Evolutionary conservation across 495 filamentous ascomycete genomes (phyloP), one percentile per base, ranked within the genome.

Genomic region (Achaetomiella virescens): DNA sequence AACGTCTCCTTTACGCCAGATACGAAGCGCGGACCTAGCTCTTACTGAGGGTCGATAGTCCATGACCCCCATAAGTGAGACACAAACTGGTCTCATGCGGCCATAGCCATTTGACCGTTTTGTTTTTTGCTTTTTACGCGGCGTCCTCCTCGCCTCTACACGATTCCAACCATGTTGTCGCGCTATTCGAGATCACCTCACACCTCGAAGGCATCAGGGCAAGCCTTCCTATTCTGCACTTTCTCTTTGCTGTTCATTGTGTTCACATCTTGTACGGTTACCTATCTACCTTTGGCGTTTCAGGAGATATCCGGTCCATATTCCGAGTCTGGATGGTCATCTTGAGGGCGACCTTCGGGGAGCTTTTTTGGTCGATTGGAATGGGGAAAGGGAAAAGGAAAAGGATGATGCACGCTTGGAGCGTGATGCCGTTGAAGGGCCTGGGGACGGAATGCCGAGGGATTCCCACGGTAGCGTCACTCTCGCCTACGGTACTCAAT

Each of bases 181-280:
- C 46, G 46, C 46, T 29, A 15, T 37, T 15, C 18, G 31, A 36
- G 4, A 36, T 33, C 24, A 18, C 27, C 27, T 9, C 14, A 33
- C 27, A 31, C 9, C 4, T 9, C 9, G 3, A 36, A 21, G 31
- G 20, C 31, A 37, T 17, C 22, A 2, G 14, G 6, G 21, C 11
- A 27, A 9, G 18, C 31, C 35, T 27, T 37, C 17, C 21, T 15
- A 29, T 41, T 14, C 41, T 52, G 35, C 24, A 31, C 24, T 3
- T 9, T 41, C 22, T 49, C 10, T 42, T 52, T 52, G 49, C 24
- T 42, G n/a, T 52, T n/a, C 27, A 5, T 52, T n/a, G n/a, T n/a
- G 37, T 42, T 29, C 18, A 8, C 37, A 21, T 42, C 42, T 15
- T 52, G 49, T 52, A 52, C 49, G 49, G 41, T 8, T 52, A 41